Percentiles rank a stretch among this genome's conserved stretches.
Evolutionary conservation across 2,329 filamentous ascomycete genomes (phyloP).

Genomic region (Botrytis deweyae): DNA sequence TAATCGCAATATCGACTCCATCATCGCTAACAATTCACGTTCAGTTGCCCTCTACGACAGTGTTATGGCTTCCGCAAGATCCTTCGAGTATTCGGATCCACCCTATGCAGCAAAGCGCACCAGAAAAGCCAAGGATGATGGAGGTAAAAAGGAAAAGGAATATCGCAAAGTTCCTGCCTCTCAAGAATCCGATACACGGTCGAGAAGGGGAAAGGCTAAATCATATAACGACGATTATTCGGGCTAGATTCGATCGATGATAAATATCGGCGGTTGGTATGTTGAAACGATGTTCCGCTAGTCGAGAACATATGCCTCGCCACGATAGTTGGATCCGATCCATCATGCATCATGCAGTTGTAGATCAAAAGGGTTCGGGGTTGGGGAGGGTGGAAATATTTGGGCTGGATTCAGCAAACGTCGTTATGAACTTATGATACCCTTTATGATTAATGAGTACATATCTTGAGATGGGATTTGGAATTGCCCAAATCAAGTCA

Average conservation of each 20-base stretch:
- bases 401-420: neutral
- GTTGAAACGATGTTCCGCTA: neutral
- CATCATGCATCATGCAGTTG: neutral
- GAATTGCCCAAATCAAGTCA: neutral
- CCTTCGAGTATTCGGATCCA: constrained; percentile 26
- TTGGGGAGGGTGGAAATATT: neutral
- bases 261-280: no score
- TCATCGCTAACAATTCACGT: constrained; percentile 1
- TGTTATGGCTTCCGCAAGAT: constrained; percentile 30
- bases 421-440: constrained; percentile 9
- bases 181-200: constrained; percentile 11
- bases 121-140: neutral
- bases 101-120: neutral
- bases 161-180: constrained; percentile 4
- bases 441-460: neutral
- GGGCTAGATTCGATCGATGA: neutral
- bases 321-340: neutral
- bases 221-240: constrained; percentile 9
- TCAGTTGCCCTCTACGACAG: constrained; percentile 29
- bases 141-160: constrained; percentile 4
- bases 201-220: constrained; percentile 10
- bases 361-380: neutral
- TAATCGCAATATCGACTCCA: neutral
- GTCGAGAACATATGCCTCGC: neutral
- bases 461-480: neutral